Conservation (phyloP, 495 filamentous ascomycete species). For the Parathielavia appendiculata region DNA sequence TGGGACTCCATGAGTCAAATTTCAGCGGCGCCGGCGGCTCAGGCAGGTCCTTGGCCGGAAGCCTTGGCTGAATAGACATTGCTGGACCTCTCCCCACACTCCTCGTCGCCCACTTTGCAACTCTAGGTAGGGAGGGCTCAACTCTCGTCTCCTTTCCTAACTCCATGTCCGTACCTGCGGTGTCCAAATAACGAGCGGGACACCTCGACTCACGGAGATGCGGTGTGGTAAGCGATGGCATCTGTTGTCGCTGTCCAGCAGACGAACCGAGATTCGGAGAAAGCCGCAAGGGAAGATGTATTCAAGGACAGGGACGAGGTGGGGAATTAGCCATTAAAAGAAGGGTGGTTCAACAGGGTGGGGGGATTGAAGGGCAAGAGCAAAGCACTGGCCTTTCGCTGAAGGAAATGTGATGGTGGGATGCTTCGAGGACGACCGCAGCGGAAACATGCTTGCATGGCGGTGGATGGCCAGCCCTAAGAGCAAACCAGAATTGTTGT, state of each 20-base stretch:
- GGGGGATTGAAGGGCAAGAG: slow-evolving; percentile 5
- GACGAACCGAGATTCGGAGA: slow-evolving; percentile 18
- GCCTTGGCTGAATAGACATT: slow-evolving; percentile 25
- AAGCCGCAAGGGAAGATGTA: not conserved
- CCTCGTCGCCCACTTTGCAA: too few relatives aligned
- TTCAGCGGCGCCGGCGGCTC: slow-evolving; percentile 10
- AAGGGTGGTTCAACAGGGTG: not conserved
- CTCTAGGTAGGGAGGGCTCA: not conserved
- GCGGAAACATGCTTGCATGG: slow-evolving; percentile 1
- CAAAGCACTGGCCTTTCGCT: slow-evolving; percentile 1
- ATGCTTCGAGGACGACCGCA: not conserved
- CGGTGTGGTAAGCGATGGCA: slow-evolving; percentile 17
- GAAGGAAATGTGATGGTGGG: not conserved
- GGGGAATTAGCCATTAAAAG: slow-evolving; percentile 14
- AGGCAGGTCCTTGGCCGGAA: slow-evolving; percentile 22
- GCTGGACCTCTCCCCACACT: not conserved
- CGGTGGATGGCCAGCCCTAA: not conserved
- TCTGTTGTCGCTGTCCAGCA: slow-evolving; percentile 34
- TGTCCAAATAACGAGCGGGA: slow-evolving; percentile 11
- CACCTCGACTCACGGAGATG: slow-evolving; percentile 19
- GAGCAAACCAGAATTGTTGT: not conserved
- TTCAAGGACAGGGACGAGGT: slow-evolving; percentile 6
- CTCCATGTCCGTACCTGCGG: slow-evolving; percentile 23
- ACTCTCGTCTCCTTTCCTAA: slow-evolving; percentile 25
- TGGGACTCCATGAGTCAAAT: slow-evolving; percentile 5